These are phyloP conservation scores for Neohortaea acidophila DNA, from an alignment of 495 filamentous ascomycete species.

Conservation along the genomic window DNA sequence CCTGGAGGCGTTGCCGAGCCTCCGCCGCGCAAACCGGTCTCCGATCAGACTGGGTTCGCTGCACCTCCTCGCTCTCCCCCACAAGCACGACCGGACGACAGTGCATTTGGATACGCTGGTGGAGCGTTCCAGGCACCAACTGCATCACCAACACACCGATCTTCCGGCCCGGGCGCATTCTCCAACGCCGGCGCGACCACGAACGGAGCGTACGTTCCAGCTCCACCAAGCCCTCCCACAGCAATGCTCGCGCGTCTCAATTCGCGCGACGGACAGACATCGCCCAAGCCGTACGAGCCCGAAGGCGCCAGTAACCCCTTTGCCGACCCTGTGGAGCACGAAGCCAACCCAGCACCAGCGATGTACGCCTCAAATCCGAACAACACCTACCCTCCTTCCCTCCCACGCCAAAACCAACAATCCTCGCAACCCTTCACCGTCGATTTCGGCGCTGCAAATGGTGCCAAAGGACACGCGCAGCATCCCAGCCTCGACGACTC, in stretches of 20 bases:
- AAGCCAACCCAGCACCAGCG: conserved; percentile 9
- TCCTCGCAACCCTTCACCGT: conserved; percentile 7
- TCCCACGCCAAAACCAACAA: conserved; percentile 5
- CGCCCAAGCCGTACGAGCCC: neutral
- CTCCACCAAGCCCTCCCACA: conserved; percentile 1
- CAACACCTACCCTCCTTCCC: neutral
- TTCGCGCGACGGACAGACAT: conserved; percentile 13
- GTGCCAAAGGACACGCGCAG: too few species aligned
- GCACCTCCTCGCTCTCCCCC: neutral
- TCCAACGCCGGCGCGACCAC: too few species aligned
- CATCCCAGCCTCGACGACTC: too few species aligned
- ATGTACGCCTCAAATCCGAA: conserved; percentile 2
- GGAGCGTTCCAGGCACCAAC: too few species aligned
- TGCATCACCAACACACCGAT: too few species aligned
- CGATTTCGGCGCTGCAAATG: too few species aligned
- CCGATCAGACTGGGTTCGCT: neutral
- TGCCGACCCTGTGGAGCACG: conserved; percentile 20
- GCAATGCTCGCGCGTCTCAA: neutral
- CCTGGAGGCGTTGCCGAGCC: conserved; percentile 3
- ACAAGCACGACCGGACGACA: neutral
- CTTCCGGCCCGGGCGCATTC: too few species aligned
- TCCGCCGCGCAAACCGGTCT: neutral
- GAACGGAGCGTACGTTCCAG: neutral
- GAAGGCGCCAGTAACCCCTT: conserved; percentile 21
- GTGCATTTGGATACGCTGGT: neutral